Base-by-base conservation (phyloP, 441 rosid species). In the Erysimum pusillum region DNA sequence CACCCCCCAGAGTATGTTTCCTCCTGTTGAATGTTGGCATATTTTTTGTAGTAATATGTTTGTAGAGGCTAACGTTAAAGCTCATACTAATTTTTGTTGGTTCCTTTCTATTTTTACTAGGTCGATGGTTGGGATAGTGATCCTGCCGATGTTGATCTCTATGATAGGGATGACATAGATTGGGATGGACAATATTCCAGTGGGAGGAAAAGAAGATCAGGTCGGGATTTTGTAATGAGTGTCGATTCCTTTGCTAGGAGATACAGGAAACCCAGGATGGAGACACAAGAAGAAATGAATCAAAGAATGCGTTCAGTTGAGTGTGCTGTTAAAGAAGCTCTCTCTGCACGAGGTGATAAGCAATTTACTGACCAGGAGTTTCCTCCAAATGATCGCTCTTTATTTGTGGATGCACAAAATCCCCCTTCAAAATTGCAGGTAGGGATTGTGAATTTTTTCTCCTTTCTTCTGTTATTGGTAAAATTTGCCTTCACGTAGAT, bases 161-260 rank as follows among this genome's bases (percentile, higher is more conserved):
- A 93, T 84, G 99, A 94, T 78, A 84, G 99, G 85, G 99, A 97
- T 85, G 99, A 92, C 80, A 94, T 94, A 32, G 99, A 97, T 73
- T 97, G 99, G 97, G 99, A 97, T 76, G 99, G 99, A 73, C 99
- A 96, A 69, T 92, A 89, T 80, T 97, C 99, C n/a, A 94, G 99
- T 71, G 99, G 99, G 71, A 90, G 99, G 87, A 97, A 87, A 83
- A 89, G 93, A 83, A 87, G 98, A 81, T 84, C 91, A 48, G 97
- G 90, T 69, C 98, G 99, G 39, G 99, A 94, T 80, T 85, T 87
- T 58, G 84, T 83, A 57, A 76, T 94, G 5, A 92, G 89, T 66
- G 83, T 88, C 28, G 99, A 97, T 86, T 97, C 99, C 44, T 97
- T 97, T 82, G 78, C 98, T 25, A 86, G 99, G 87, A 94, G 87